Evolutionary conservation across 257 asterid genomes (phyloP).

Genomic region (Ballota nigra): DNA sequence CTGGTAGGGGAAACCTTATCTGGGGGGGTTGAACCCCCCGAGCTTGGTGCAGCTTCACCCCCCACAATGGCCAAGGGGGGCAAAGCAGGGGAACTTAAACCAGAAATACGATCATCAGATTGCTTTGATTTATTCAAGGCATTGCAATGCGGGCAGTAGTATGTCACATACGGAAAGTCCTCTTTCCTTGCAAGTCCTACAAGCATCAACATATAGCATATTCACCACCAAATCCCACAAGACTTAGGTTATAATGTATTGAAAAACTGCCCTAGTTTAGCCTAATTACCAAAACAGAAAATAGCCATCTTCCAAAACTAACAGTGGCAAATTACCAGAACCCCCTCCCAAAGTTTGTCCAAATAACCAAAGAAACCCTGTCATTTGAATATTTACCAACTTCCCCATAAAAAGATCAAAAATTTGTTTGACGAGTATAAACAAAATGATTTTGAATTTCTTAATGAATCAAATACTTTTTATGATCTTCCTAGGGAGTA

Average conservation of each 20-base stretch:
- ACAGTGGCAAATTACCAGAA: too few species aligned
- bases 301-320: too few species aligned
- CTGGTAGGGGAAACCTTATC: conserved; percentile 14
- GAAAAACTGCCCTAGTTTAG: not conserved
- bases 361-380: too few species aligned
- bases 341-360: too few species aligned
- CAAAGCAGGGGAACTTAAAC: conserved; percentile 31
- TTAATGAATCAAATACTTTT: too few species aligned
- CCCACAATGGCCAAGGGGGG: conserved; percentile 25
- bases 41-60: conserved; percentile 22
- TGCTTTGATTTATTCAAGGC: conserved; percentile 72
- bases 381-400: too few species aligned
- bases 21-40: not conserved
- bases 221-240: not conserved
- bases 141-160: conserved; percentile 90
- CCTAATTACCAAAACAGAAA: too few species aligned
- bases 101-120: conserved; percentile 39
- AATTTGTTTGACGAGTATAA: too few species aligned
- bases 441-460: too few species aligned
- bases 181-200: conserved; percentile 93
- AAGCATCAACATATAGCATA: conserved; percentile 11
- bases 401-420: too few species aligned
- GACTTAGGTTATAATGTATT: not conserved
- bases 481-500: not conserved
- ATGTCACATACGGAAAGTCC: conserved; percentile 73